phyloP scores from a whole-genome alignment of 495 filamentous ascomycete genomes.

The Aspergillus ostianus region DNA sequence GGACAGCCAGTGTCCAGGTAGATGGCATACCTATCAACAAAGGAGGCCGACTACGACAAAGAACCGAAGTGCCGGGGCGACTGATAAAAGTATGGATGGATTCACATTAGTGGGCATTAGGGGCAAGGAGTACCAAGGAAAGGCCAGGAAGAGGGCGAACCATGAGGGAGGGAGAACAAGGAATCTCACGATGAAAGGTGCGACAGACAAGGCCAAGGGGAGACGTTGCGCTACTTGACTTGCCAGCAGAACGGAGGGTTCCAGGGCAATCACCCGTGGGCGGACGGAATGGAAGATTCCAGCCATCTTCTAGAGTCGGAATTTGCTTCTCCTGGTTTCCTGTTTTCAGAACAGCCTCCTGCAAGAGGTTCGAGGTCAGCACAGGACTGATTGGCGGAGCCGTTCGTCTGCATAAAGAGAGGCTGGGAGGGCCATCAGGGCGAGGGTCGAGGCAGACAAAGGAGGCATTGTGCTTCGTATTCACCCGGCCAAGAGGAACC shows the following conservation, averaged over 20 bases:
- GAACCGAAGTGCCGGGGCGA: not conserved
- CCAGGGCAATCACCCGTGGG: not conserved
- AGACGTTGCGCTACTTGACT: not conserved
- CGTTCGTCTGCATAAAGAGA: not conserved
- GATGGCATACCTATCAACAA: not conserved
- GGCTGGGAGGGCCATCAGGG: not conserved
- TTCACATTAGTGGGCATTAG: not conserved
- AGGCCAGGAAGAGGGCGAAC: not conserved
- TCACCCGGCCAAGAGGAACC: not conserved
- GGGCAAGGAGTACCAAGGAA: not conserved
- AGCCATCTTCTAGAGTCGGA: not conserved
- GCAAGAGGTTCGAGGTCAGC: not conserved
- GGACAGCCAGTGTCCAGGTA: not conserved
- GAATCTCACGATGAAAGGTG: not conserved
- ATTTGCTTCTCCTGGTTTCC: not conserved
- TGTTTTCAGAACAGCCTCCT: not conserved
- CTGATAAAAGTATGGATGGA: not conserved
- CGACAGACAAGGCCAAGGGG: not conserved
- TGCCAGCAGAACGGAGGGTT: not conserved
- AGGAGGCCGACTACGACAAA: not conserved
- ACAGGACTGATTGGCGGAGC: not conserved
- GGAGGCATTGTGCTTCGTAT: slow-evolving; percentile 7
- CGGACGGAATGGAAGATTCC: not conserved
- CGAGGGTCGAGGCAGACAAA: slow-evolving; percentile 2
- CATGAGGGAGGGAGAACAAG: not conserved